Conservation (phyloP, 345 rosid species). For the Eucalyptus rudis region DNA sequence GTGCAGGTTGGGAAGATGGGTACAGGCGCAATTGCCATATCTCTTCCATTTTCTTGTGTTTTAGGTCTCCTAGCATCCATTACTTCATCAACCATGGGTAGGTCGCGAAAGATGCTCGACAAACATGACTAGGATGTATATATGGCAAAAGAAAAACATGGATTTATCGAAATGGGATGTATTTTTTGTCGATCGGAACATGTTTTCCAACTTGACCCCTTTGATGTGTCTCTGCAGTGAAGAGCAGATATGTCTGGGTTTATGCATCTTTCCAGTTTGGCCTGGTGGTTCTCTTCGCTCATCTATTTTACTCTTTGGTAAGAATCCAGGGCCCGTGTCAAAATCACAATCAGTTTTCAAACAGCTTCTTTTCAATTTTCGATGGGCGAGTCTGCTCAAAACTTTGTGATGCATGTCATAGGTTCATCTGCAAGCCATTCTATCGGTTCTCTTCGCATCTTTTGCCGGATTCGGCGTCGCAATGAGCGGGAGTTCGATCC, state of each 20-base stretch:
- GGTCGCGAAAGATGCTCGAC: not conserved
- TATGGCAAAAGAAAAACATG: not conserved
- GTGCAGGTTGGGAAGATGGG: conserved; percentile 70
- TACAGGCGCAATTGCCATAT: conserved; percentile 69
- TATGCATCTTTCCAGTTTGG: conserved; percentile 81
- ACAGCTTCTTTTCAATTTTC: not conserved
- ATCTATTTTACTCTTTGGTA: conserved; percentile 72
- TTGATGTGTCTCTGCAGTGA: conserved; percentile 20
- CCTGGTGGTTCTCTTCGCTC: conserved; percentile 75
- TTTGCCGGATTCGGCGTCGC: conserved; percentile 80
- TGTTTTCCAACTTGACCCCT: not conserved
- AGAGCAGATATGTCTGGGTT: conserved; percentile 81
- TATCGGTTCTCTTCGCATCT: conserved; percentile 66
- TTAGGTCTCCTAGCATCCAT: conserved; percentile 74
- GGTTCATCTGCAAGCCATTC: conserved; percentile 61
- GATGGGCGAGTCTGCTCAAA: not conserved
- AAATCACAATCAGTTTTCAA: not conserved
- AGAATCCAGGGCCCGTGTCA: conserved; percentile 3
- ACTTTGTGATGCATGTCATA: not conserved
- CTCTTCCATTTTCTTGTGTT: conserved; percentile 81
- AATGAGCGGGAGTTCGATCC: conserved; percentile 71
- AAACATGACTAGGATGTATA: not conserved
- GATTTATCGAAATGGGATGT: not conserved
- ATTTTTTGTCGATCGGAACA: not conserved
- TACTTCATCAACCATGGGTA: conserved; percentile 93